These are phyloP conservation scores for Edhazardia aedis DNA, from an alignment of 371 early-diverging fungal species.

Conservation along the genomic window DNA sequence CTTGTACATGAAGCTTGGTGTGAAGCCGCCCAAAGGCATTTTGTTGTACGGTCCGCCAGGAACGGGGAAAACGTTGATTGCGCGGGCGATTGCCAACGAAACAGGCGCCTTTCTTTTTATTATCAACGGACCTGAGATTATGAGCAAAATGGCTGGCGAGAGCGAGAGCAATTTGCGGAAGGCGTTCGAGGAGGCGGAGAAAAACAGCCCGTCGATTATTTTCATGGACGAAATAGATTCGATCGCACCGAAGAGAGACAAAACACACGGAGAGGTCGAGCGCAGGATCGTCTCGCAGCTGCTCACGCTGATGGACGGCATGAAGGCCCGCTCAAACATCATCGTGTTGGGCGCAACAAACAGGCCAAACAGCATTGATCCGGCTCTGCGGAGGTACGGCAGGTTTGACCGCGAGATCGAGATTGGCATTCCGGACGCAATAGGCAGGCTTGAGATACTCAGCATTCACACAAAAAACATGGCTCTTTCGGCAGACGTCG, in stretches of 20 bases:
- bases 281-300: constrained; percentile 92
- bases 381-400: constrained; percentile 82
- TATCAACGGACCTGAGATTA: constrained; percentile 93
- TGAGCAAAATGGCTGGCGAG: constrained; percentile 98
- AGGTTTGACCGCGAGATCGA: constrained; percentile 95
- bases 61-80: constrained; percentile 82
- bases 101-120: constrained; percentile 81
- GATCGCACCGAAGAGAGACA: constrained; percentile 96
- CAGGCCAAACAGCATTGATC: constrained; percentile 85
- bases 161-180: constrained; percentile 86
- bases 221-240: constrained; percentile 99
- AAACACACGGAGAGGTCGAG: constrained; percentile 94
- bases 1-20: constrained; percentile 86
- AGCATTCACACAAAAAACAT: constrained; percentile 98
- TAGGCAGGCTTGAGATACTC: constrained; percentile 87
- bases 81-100: constrained; percentile 76
- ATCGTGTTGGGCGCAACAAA: constrained; percentile 89
- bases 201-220: constrained; percentile 75
- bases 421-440: constrained; percentile 95
- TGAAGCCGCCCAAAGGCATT: constrained; percentile 80
- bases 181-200: constrained; percentile 93
- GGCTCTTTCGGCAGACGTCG: constrained; percentile 83
- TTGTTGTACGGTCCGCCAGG: constrained; percentile 81
- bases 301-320: constrained; percentile 92
- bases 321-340: constrained; percentile 86